phyloP scores from a whole-genome alignment of 1,284 basidiomycete species.

The Rhodotorula sp. region DNA sequence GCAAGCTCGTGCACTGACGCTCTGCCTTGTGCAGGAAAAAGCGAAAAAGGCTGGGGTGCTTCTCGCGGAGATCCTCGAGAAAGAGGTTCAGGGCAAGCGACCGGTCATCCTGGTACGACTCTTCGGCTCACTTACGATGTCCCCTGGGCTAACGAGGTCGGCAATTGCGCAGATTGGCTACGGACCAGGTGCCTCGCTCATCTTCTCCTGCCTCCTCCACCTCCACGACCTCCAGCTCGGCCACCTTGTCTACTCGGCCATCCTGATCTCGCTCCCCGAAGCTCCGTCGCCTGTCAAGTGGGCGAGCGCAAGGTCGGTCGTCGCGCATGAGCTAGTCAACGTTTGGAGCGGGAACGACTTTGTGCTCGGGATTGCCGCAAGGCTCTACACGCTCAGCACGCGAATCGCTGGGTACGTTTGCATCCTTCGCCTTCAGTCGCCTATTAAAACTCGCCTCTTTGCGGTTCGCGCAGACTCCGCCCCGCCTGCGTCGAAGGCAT shows the following conservation, averaged over 20 bases:
- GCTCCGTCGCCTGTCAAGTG: conserved; percentile 54
- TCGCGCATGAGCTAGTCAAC: conserved; percentile 54
- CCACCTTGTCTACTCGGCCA: conserved; percentile 56
- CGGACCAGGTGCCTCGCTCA: conserved; percentile 57
- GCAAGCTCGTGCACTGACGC: not conserved
- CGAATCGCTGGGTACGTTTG: conserved; percentile 49
- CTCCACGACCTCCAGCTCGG: conserved; percentile 46
- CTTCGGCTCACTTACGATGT: not conserved
- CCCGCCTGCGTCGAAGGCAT: conserved; percentile 51
- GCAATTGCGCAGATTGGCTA: conserved; percentile 50
- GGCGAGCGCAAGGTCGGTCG: conserved; percentile 52
- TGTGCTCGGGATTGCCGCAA: conserved; percentile 56
- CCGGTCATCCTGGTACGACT: conserved; percentile 53
- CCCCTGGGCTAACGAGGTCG: not conserved
- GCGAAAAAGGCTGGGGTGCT: conserved; percentile 57
- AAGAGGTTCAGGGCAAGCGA: conserved; percentile 58
- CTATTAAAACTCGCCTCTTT: too few relatives aligned
- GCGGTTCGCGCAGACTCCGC: conserved; percentile 39
- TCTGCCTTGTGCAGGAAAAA: conserved; percentile 47
- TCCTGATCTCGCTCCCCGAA: conserved; percentile 55
- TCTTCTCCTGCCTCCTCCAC: conserved; percentile 56
- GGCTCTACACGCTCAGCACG: conserved; percentile 53
- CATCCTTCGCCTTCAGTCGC: too few relatives aligned
- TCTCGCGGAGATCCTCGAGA: conserved; percentile 57
- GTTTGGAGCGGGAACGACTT: conserved; percentile 54